Base-by-base conservation (phyloP, 208 protist species). In the Trichomonas vaginalis region DNA sequence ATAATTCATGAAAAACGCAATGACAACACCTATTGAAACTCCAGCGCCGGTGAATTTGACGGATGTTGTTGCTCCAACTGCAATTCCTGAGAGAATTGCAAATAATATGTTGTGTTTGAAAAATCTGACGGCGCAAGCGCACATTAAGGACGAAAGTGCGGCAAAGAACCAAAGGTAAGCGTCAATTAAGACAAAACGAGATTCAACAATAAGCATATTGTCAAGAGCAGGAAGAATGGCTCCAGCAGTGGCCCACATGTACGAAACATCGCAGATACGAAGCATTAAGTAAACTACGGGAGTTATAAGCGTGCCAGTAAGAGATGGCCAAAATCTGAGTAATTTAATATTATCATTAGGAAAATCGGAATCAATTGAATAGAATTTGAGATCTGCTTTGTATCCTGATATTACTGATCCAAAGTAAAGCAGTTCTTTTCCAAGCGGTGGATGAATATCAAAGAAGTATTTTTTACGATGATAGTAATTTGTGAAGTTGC, bases 361-460 rank as follows among this genome's bases (percentile, higher is more conserved):
- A 51, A 56, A 39, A 51, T 32, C 14, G 23, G 40, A 10, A n/a
- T 45, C 42, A 23, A 92, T 92, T 12, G 0, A 17, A 35, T 42
- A 37, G 37, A 48, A 92, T 45, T 0, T 42, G 23, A 48, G n/a
- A 39, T 92, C 27, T 10, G 86, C 27, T 51, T 92, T 2, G 45
- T 92, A 92, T 12, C 86, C 27, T 32, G 45, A 56, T 23, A 92
- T 56, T 8, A 92, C 12, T 35, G 86, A 92, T 23, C 86, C 86
- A 12, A 21, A 0, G 27, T 92, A 92, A 21, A 92, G 45, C 8
- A 92, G 27, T 14, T 39, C 6, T 92, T 92, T 92, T 27, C 86
- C 86, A 51, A 92, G 86, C 2, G 86, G 86, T 27, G 86, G 86
- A 39, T 92, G 86, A 56, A 92, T 92, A 51, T 92, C 86, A 27